phyloP scores from a whole-genome alignment of 1,284 basidiomycete genomes.

The Athelia psychrophila region DNA sequence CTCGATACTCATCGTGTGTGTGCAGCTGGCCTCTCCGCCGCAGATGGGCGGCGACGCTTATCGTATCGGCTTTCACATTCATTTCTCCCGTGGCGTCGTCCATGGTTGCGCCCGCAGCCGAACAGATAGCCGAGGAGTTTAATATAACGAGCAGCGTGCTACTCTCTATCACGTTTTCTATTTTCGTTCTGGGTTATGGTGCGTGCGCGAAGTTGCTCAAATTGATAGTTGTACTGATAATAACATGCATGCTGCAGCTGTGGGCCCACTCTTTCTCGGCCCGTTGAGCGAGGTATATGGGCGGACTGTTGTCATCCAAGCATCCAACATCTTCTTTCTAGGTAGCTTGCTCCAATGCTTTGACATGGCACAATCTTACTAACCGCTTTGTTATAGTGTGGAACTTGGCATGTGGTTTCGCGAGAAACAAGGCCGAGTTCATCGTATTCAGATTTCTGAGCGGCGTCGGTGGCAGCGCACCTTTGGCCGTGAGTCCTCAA shows the following conservation, averaged over 20 bases:
- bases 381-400: slow-evolving; percentile 32
- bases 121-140: slow-evolving; percentile 51
- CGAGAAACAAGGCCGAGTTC: slow-evolving; percentile 52
- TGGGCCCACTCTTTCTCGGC: slow-evolving; percentile 52
- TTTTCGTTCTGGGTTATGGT: slow-evolving; percentile 72
- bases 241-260: slow-evolving; percentile 3
- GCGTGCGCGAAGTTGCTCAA: not conserved
- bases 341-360: no score
- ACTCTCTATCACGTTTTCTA: slow-evolving; percentile 58
- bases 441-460: slow-evolving; percentile 66
- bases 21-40: slow-evolving; percentile 53
- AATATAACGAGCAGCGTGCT: slow-evolving; percentile 50
- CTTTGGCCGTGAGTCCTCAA: slow-evolving; percentile 30
- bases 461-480: slow-evolving; percentile 63
- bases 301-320: slow-evolving; percentile 33
- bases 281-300: slow-evolving; percentile 52
- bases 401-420: slow-evolving; percentile 68
- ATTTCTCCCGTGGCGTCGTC: slow-evolving; percentile 66
- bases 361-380: no score
- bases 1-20: not conserved
- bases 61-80: slow-evolving; percentile 65
- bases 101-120: slow-evolving; percentile 68
- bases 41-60: slow-evolving; percentile 61
- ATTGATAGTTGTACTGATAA: not conserved
- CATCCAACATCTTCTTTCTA: slow-evolving; percentile 37